phyloP scores from a whole-genome alignment of 176 grass and related monocot genomes.

The Eragrostis curvula region DNA sequence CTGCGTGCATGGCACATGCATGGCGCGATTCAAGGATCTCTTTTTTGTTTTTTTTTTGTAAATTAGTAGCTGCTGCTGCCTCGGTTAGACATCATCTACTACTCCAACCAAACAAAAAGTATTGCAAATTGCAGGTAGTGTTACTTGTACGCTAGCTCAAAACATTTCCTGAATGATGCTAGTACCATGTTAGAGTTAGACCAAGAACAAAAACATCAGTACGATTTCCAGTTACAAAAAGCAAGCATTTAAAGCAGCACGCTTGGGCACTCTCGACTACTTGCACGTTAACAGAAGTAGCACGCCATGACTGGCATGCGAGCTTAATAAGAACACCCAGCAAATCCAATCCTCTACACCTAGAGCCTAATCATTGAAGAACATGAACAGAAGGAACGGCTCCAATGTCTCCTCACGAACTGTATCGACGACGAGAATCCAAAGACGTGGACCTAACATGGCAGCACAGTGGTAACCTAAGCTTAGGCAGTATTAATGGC shows the following conservation, averaged over 20 bases:
- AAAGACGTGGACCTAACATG: conserved; percentile 28
- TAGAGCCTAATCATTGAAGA: conserved; percentile 31
- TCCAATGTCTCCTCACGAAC: conserved; percentile 2
- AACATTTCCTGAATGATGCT: conserved; percentile 25
- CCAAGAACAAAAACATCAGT: not conserved
- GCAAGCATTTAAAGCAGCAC: not conserved
- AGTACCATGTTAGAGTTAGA: conserved; percentile 9
- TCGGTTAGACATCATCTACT: conserved; percentile 1
- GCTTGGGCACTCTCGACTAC: not conserved
- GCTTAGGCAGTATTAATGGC: not conserved
- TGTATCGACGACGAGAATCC: conserved; percentile 32
- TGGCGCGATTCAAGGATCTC: conserved; percentile 44
- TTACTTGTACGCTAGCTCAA: not conserved
- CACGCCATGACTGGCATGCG: conserved; percentile 3
- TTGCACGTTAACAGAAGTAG: conserved; percentile 8
- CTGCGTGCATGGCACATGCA: conserved; percentile 37
- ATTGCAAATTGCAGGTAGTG: conserved; percentile 7
- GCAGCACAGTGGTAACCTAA: not conserved
- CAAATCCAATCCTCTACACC: conserved; percentile 10
- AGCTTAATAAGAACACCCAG: not conserved
- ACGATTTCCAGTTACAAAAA: not conserved
- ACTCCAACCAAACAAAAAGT: not conserved
- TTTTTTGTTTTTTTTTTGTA: not conserved
- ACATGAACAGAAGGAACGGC: not conserved
- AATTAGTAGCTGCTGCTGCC: not conserved